Conservation (phyloP, 176 grass and related monocot species). For the Zea luxurians region DNA sequence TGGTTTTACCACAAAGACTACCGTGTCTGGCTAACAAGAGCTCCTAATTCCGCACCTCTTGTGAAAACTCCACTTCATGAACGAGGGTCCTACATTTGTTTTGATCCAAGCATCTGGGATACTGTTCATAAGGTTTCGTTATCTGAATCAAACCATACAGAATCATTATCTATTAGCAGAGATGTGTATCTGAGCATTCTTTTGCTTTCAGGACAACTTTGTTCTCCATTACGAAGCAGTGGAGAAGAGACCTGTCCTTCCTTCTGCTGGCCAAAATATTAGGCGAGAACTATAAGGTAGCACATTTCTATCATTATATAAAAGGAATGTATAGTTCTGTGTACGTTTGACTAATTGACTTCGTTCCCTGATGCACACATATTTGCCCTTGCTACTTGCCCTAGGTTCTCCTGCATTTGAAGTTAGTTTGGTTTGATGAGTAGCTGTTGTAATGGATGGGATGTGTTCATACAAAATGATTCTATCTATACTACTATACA, state of each 20-base stretch:
- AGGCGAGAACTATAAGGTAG: slow-evolving; percentile 55
- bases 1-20: slow-evolving; percentile 92
- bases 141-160: too few relatives aligned
- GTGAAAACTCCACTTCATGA: slow-evolving; percentile 67
- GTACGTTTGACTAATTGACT: too few relatives aligned
- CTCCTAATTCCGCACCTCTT: slow-evolving; percentile 48
- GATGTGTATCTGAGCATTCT: too few relatives aligned
- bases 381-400: slow-evolving; percentile 7
- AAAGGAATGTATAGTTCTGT: background rate
- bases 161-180: too few relatives aligned
- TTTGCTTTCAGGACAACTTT: too few relatives aligned
- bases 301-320: background rate
- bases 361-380: too few relatives aligned
- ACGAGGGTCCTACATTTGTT: slow-evolving; percentile 74
- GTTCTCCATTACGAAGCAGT: too few relatives aligned
- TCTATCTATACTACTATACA: too few relatives aligned
- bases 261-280: slow-evolving; percentile 53
- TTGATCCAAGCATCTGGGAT: slow-evolving; percentile 72
- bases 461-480: slow-evolving; percentile 21
- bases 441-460: slow-evolving; percentile 17
- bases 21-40: slow-evolving; percentile 70
- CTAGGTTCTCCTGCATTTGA: slow-evolving; percentile 27
- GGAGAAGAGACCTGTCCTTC: too few relatives aligned
- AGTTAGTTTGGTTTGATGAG: slow-evolving; percentile 2
- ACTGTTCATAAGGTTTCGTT: too few relatives aligned